Base-by-base conservation (phyloP, 192 early-diverging fungal genomes). In the Mortierella hygrophila region DNA sequence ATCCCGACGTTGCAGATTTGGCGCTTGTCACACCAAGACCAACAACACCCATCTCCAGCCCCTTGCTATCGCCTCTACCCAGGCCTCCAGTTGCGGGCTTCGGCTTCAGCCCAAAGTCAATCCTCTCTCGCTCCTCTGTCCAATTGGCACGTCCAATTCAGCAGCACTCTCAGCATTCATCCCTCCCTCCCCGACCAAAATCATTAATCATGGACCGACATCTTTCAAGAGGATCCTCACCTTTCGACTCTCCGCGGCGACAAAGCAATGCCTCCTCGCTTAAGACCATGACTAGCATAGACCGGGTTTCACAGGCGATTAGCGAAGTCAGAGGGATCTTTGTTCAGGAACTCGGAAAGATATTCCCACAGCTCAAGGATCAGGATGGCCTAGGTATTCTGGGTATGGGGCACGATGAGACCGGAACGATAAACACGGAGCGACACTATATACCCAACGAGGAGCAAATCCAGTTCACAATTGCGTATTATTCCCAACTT, bases 311-410 rank as follows among this genome's bases (percentile, higher is more conserved):
- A 10, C 82, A 85, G 29, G 82, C 83, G 15, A 81, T 88, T 32
- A 76, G 82, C 60, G 88, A 88, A 76, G 82, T 88, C 29, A 75
- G 88, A 73, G 88, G 83, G 46, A 79, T 85, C 37, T 80, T 88
- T 82, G 82, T 88, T 9, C 82, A 80, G 72, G 88, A 88, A 37
- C 74, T 88, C 11, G 88, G 88, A 40, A 85, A 80, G 76, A 81
- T 88, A 6, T 88, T 88, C 52, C 88, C 88, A 16, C 82, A 88
- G 40, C 80, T 88, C 18, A 83, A 82, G 40, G 86, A 88, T 73
- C 80, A 83, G 37, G 88, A 88, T 68, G 86, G 81, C 3, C 86
- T 88, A 11, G 86, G 81, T 8, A 82, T 88, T 35, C 77, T 88
- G 20, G 81, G 81, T 20, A 82, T 82, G 86, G 79, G 81, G 6